Evolutionary conservation across 305 asterid species (phyloP), one percentile per base, ranked within the genome.

Genomic region (Rubia occidens): DNA sequence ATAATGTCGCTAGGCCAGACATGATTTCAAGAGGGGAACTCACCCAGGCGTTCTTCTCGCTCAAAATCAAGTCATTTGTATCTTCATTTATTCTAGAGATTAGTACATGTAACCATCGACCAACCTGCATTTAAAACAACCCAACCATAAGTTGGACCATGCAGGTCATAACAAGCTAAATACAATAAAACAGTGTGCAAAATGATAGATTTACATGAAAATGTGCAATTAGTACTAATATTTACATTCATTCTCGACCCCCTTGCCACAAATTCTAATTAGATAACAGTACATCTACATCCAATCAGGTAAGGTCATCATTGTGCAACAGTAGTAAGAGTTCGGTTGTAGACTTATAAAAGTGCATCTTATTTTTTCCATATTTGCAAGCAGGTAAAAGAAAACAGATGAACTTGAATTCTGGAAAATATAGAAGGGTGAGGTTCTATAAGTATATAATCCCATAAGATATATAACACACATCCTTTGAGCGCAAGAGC

Each of bases 21-120:
- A 69, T 60, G 20, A 75, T 44, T 67, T 64, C 24, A 67, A 64
- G 73, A 47, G 56, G 71, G 72, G 64, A 68, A 85, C 96, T 37
- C 69, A 88, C 97, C 98, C 96, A 90, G 72, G 97, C 96, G 54
- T 81, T 87, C 85, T 86, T 90, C 80, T 93, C 98, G 61, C 95
- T 93, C 79, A 93, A 92, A 75, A 93, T 84, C 80, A 93, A 84
- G 82, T 93, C 95, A 65, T 93, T 88, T 37, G 98, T 88, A 61
- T 87, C 96, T 83, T 86, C 92, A n/a, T 90, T 88, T 77, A 88
- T 86, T 81, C 97, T 83, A 68, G 87, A 86, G 80, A 93, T 90
- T 53, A 74, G 86, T 61, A 90, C 95, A 71, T 78, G 77, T 66
- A 90, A 73, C 74, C 81, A 84, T 65, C 97, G 85, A 29, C 97